Conservation (phyloP, 208 protist genomes). For the Trypanosoma vivax region DNA sequence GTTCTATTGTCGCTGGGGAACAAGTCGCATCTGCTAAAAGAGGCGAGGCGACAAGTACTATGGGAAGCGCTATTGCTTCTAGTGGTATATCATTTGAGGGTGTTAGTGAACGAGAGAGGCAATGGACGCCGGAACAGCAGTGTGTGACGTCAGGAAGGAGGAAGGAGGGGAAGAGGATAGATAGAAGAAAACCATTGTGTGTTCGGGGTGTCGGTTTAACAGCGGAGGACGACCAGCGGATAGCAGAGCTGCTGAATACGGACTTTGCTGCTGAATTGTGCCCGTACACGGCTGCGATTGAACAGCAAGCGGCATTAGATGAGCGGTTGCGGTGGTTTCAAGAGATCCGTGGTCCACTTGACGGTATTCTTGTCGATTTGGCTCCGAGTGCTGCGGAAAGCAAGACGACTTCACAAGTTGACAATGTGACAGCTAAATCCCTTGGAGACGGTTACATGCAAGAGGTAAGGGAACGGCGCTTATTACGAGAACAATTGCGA, state of each 20-base stretch:
- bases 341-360: constrained; percentile 12
- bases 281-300: constrained; percentile 9
- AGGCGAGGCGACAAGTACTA: neutral
- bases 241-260: constrained; percentile 30
- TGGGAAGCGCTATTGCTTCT: neutral
- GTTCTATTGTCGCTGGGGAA: neutral
- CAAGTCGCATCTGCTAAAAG: neutral
- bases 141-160: neutral
- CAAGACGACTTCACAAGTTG: neutral
- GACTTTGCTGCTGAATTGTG: constrained; percentile 8
- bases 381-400: neutral
- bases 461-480: constrained; percentile 5
- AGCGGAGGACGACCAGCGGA: constrained; percentile 32
- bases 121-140: too few species aligned
- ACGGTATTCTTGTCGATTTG: neutral
- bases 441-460: constrained; percentile 54
- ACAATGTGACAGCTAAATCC: neutral
- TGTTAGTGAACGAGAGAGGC: too few species aligned
- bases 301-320: constrained; percentile 9
- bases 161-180: neutral
- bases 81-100: neutral
- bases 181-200: neutral
- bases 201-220: constrained; percentile 21
- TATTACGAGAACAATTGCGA: constrained; percentile 11
- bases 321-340: constrained; percentile 25